A percentile compares a stretch with the other conserved stretches of the same genome.
Evolutionary conservation across 75 land plant genomes (phyloP).

Genomic region (Selaginella moellendorffii): DNA sequence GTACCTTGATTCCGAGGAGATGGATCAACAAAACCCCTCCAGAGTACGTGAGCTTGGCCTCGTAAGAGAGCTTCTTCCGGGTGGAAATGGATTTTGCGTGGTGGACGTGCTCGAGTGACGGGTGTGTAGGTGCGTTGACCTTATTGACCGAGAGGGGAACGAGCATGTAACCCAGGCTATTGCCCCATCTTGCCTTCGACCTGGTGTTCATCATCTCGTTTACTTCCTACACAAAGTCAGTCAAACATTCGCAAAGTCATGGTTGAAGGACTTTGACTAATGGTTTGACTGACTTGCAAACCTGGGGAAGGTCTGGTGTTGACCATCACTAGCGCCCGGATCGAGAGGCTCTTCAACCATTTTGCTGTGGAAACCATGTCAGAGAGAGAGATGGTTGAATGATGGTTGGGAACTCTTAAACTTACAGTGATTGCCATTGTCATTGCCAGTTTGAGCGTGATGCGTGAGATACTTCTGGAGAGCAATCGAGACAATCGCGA

Average conservation of each 20-base stretch:
- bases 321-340: constrained; percentile 35
- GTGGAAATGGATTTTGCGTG: constrained; percentile 27
- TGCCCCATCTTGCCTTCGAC: constrained; percentile 42
- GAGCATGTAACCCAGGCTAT: constrained; percentile 48
- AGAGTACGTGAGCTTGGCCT: constrained; percentile 31
- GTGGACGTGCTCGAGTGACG: constrained; percentile 65
- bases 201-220: constrained; percentile 57
- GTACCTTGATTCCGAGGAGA: constrained; percentile 51
- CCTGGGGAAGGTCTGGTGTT: constrained; percentile 55
- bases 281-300: constrained; percentile 44
- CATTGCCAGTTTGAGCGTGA: too few relatives aligned
- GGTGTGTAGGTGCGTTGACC: constrained; percentile 20
- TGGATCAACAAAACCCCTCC: constrained; percentile 24
- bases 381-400: too few relatives aligned
- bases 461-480: not conserved
- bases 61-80: constrained; percentile 51
- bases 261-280: not conserved
- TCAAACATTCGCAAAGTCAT: too few relatives aligned
- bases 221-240: constrained; percentile 28
- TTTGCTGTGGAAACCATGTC: too few relatives aligned
- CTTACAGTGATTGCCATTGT: too few relatives aligned
- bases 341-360: too few relatives aligned
- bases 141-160: constrained; percentile 49
- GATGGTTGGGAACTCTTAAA: too few relatives aligned
- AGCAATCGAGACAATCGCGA: not conserved